Percentiles rank a stretch among this genome's conserved stretches.
These are phyloP conservation scores for Colletotrichum somersetense DNA, from an alignment of 2,329 filamentous ascomycete genomes.

Conservation along the genomic window DNA sequence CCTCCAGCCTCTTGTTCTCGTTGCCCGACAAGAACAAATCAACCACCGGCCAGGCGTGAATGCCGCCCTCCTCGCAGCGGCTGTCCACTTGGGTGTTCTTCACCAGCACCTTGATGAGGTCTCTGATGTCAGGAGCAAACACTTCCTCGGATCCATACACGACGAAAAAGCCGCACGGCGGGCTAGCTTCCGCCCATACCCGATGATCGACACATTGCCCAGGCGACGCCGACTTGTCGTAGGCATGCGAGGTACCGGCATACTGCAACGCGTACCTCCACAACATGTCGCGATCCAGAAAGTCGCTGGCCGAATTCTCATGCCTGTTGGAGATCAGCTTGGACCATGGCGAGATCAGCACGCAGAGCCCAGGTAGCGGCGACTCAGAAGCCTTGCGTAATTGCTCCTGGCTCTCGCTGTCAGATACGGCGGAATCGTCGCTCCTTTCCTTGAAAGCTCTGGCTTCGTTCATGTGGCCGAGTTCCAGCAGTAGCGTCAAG, in stretches of 20 bases:
- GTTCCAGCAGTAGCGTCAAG: slow-evolving; percentile 77
- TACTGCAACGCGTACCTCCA: slow-evolving; percentile 80
- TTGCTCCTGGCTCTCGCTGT: slow-evolving; percentile 28
- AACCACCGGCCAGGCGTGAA: slow-evolving; percentile 88
- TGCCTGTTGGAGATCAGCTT: slow-evolving; percentile 78
- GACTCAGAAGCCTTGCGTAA: slow-evolving; percentile 36
- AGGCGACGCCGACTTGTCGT: slow-evolving; percentile 67
- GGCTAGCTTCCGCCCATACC: slow-evolving; percentile 77
- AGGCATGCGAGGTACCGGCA: slow-evolving; percentile 60
- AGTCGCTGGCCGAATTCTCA: slow-evolving; percentile 79
- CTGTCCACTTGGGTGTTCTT: slow-evolving; percentile 66
- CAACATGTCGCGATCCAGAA: slow-evolving; percentile 75
- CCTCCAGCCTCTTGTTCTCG: slow-evolving; percentile 63
- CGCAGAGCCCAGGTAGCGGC: slow-evolving; percentile 64
- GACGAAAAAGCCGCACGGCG: slow-evolving; percentile 75
- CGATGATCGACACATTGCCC: slow-evolving; percentile 74
- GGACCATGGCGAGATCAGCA: slow-evolving; percentile 85
- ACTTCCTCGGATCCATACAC: slow-evolving; percentile 84
- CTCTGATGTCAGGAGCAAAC: slow-evolving; percentile 76
- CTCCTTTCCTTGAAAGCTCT: slow-evolving; percentile 30
- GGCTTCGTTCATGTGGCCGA: slow-evolving; percentile 62
- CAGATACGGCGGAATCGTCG: slow-evolving; percentile 36
- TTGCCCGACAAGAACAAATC: slow-evolving; percentile 67
- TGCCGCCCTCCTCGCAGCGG: slow-evolving; percentile 72
- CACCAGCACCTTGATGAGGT: slow-evolving; percentile 68